Evolutionary conservation across 331 rosid species (phyloP), one percentile per base, ranked within the genome.

Genomic region (Spiraea crenata): DNA sequence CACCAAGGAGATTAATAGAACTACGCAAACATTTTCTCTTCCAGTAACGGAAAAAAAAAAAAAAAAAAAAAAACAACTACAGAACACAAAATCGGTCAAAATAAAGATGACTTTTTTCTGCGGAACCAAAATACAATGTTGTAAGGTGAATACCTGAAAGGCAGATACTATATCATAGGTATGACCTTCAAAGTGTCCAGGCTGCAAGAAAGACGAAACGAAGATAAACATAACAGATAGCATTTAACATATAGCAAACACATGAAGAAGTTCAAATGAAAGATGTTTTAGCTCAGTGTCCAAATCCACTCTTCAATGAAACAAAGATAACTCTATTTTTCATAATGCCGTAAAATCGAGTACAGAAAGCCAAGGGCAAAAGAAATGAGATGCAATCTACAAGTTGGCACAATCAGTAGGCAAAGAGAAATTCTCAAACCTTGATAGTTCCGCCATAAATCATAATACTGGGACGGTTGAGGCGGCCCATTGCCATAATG

Each of bases 381-480:
- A 49, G 31, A 25, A 25, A 25, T 2, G 31, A 25, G 31, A 25
- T 25, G 31, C 31, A 25, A 25, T 25, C 31, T 25, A 25, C 31
- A 25, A 25, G 31, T 25, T 25, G 31, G 31, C 31, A 25, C 31
- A 0, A 25, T 48, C 46, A 50, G 12, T 67, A 40, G 37, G 9
- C 39, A 71, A 65, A 74, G 45, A 62, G 11, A 31, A 38, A n/a
- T 37, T 25, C 5, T 35, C 62, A 14, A 68, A 93, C 99, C 96
- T 91, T 91, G 31, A 93, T 93, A 64, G 99, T 89, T 59, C 99
- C 97, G 40, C 97, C 97, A 70, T 93, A 93, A 71, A 93, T 52
- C 99, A 93, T 93, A 63, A 93, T 93, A 65, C 97, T 93, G 3
- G 99, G 99, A 68, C 99, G 82, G 80, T 93, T 93, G 61, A 89